These are phyloP conservation scores for Lentinus tigrinus DNA, from an alignment of 768 basidiomycete species.

Conservation along the genomic window DNA sequence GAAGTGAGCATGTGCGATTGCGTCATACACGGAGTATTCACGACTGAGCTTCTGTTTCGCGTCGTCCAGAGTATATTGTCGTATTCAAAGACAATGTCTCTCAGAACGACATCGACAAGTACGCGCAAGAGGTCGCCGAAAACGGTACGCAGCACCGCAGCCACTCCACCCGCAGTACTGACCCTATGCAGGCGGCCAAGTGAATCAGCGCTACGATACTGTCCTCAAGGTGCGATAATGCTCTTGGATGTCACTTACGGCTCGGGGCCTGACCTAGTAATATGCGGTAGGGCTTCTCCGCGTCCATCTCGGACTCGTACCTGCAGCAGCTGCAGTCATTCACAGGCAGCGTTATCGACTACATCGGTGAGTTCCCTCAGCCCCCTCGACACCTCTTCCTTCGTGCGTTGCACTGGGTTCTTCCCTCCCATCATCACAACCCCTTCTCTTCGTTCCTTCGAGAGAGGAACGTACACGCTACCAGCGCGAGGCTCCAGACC, in stretches of 20 bases:
- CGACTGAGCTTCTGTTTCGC: not conserved
- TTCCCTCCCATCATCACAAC: not conserved
- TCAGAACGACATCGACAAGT: conserved; percentile 41
- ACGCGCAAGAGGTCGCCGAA: conserved; percentile 34
- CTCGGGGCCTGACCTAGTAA: not conserved
- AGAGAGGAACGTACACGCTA: not conserved
- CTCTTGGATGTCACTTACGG: conserved; percentile 34
- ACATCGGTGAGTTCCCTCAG: conserved; percentile 42
- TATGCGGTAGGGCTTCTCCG: conserved; percentile 43
- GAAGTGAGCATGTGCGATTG: conserved; percentile 15
- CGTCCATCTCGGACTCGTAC: conserved; percentile 34
- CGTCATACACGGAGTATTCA: not conserved
- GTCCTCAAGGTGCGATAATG: conserved; percentile 40
- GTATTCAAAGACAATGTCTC: conserved; percentile 50
- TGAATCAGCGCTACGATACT: conserved; percentile 38
- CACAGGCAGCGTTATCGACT: conserved; percentile 37
- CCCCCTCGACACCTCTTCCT: too few relatives aligned
- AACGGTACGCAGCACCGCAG: conserved; percentile 34
- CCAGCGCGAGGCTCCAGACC: not conserved
- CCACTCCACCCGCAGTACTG: not conserved
- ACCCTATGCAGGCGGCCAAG: conserved; percentile 38
- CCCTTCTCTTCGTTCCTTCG: not conserved
- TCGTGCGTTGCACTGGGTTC: not conserved
- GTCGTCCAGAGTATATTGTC: conserved; percentile 50
- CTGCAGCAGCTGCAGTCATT: conserved; percentile 35